A percentile compares a stretch with the other conserved stretches of the same genome.
phyloP scores from a whole-genome alignment of 345 rosid genomes.

The Linum usitatissimum region DNA sequence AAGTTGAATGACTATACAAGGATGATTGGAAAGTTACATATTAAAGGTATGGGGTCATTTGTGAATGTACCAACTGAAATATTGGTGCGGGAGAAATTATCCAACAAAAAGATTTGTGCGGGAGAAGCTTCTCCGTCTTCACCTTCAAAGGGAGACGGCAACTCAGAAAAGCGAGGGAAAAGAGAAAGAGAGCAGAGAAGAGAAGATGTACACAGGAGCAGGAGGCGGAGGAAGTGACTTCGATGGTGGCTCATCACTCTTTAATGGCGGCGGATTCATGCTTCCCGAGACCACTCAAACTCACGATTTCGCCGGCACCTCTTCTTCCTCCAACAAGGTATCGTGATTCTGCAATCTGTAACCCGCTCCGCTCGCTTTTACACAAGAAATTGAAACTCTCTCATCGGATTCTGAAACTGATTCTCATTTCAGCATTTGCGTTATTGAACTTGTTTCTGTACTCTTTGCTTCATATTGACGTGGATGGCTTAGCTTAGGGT shows the following conservation, averaged over 20 bases:
- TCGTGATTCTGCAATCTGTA: neutral
- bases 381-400: neutral
- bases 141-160: too few species aligned
- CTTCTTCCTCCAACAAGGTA: constrained; percentile 39
- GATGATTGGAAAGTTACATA: too few species aligned
- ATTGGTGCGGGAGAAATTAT: too few species aligned
- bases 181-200: neutral
- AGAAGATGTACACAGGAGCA: constrained; percentile 39
- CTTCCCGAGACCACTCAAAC: constrained; percentile 55
- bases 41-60: too few species aligned
- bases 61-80: too few species aligned
- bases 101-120: too few species aligned
- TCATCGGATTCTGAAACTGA: too few species aligned
- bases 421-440: too few species aligned
- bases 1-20: too few species aligned
- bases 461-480: neutral
- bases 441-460: too few species aligned
- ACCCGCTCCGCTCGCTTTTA: neutral
- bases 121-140: too few species aligned
- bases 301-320: constrained; percentile 31
- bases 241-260: constrained; percentile 59
- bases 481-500: neutral
- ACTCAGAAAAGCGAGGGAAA: neutral
- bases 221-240: constrained; percentile 47
- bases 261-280: constrained; percentile 91